Percentiles rank a stretch among this genome's conserved stretches.
phyloP scores from a whole-genome alignment of 768 basidiomycete genomes.

The Tylopilus subfusipes region DNA sequence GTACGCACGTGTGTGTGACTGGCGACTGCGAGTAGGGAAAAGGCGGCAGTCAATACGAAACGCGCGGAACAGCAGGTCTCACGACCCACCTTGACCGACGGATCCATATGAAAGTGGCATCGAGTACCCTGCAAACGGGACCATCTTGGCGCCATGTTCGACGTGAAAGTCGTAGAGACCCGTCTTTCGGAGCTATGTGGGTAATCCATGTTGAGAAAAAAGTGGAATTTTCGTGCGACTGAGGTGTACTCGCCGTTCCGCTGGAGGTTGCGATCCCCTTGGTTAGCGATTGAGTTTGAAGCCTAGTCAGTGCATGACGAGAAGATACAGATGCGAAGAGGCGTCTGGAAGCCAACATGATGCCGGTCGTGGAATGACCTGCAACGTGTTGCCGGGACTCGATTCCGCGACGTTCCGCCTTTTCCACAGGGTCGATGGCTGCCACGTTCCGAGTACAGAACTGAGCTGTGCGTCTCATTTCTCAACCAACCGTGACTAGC shows the following conservation, averaged over 20 bases:
- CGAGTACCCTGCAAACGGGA: slow-evolving; percentile 90
- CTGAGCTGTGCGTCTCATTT: not conserved
- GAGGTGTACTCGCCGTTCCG: slow-evolving; percentile 15
- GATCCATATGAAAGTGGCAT: slow-evolving; percentile 91
- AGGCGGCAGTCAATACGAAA: slow-evolving; percentile 13
- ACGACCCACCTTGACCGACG: slow-evolving; percentile 67
- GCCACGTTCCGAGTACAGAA: not conserved
- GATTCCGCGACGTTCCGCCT: slow-evolving; percentile 4
- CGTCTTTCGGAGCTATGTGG: slow-evolving; percentile 53
- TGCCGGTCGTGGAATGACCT: slow-evolving; percentile 7
- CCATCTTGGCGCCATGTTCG: slow-evolving; percentile 85
- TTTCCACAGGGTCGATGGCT: slow-evolving; percentile 2
- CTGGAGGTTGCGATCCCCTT: slow-evolving; percentile 21
- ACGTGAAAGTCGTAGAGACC: slow-evolving; percentile 88
- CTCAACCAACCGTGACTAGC: not conserved
- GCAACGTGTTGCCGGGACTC: not conserved
- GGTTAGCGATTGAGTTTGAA: not conserved
- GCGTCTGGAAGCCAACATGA: slow-evolving; percentile 5
- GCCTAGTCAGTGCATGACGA: not conserved
- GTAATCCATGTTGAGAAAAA: not conserved
- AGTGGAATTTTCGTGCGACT: not conserved
- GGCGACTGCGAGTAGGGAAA: slow-evolving; percentile 53
- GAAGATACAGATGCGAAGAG: not conserved
- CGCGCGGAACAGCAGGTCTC: not conserved
- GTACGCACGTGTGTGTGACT: slow-evolving; percentile 88